phyloP scores from a whole-genome alignment of 768 basidiomycete genomes.

The Tulasnella sp. region DNA sequence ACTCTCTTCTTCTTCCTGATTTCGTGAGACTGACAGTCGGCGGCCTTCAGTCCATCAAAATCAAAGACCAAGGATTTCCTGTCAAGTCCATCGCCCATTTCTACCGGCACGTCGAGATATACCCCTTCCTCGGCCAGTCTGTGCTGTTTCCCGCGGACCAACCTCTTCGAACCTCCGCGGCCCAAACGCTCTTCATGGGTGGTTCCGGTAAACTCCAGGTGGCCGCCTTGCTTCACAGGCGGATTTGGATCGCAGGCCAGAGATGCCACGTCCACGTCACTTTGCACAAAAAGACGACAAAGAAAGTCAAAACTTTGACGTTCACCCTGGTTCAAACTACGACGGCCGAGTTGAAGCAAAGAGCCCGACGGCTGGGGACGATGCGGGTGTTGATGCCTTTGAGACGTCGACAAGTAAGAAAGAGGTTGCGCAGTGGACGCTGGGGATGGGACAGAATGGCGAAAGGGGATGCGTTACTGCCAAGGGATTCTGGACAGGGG shows the following conservation, averaged over 20 bases:
- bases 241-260: slow-evolving; percentile 76
- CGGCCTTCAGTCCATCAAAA: slow-evolving; percentile 49
- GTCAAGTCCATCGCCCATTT: slow-evolving; percentile 77
- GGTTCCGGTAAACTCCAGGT: slow-evolving; percentile 55
- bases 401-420: slow-evolving; percentile 50
- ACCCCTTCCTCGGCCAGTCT: slow-evolving; percentile 32
- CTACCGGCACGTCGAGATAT: slow-evolving; percentile 70
- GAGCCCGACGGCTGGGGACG: slow-evolving; percentile 22
- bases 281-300: slow-evolving; percentile 57
- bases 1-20: too few species aligned
- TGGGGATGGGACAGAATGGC: slow-evolving; percentile 55
- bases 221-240: slow-evolving; percentile 54
- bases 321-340: slow-evolving; percentile 55
- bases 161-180: slow-evolving; percentile 45
- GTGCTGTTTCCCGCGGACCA: slow-evolving; percentile 49
- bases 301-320: slow-evolving; percentile 50
- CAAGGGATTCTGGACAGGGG: slow-evolving; percentile 85
- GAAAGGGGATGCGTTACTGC: slow-evolving; percentile 62
- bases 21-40: too few species aligned
- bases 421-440: slow-evolving; percentile 48
- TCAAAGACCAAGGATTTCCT: slow-evolving; percentile 50
- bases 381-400: slow-evolving; percentile 45
- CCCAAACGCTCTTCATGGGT: slow-evolving; percentile 47
- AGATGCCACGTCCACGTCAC: slow-evolving; percentile 52
- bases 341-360: slow-evolving; percentile 35